phyloP scores from a whole-genome alignment of 169 alveolate species.

The Besnoitia besnoiti region DNA sequence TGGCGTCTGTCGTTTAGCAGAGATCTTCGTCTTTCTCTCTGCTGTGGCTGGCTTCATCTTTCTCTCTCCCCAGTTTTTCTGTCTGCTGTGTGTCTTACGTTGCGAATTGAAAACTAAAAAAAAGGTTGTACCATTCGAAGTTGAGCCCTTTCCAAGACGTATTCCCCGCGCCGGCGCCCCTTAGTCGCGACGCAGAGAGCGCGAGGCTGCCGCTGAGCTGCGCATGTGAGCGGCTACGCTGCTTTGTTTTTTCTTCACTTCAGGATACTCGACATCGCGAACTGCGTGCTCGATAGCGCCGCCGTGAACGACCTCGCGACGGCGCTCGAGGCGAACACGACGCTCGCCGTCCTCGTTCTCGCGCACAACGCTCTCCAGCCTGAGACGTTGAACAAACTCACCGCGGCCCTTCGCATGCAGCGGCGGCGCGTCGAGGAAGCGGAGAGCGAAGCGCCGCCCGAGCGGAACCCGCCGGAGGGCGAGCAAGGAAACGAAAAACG shows the following conservation, averaged over 20 bases:
- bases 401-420: background rate
- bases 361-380: conserved; percentile 21
- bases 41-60: background rate
- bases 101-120: too few species aligned
- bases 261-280: conserved; percentile 32
- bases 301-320: conserved; percentile 4
- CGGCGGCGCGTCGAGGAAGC: background rate
- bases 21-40: background rate
- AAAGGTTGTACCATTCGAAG: too few species aligned
- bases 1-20: background rate
- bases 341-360: conserved; percentile 2
- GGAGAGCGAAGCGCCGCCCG: background rate
- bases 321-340: background rate
- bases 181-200: too few species aligned
- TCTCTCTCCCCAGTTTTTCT: background rate
- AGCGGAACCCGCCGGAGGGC: background rate
- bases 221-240: background rate
- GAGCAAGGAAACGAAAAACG: background rate
- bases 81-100: background rate
- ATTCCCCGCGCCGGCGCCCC: too few species aligned
- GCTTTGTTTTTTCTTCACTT: background rate
- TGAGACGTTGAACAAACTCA: background rate
- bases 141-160: too few species aligned
- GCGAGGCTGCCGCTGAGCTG: too few species aligned
- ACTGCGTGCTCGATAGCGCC: conserved; percentile 9